These are phyloP conservation scores for Naganishia albida DNA, from an alignment of 1,284 basidiomycete genomes.

Conservation along the genomic window DNA sequence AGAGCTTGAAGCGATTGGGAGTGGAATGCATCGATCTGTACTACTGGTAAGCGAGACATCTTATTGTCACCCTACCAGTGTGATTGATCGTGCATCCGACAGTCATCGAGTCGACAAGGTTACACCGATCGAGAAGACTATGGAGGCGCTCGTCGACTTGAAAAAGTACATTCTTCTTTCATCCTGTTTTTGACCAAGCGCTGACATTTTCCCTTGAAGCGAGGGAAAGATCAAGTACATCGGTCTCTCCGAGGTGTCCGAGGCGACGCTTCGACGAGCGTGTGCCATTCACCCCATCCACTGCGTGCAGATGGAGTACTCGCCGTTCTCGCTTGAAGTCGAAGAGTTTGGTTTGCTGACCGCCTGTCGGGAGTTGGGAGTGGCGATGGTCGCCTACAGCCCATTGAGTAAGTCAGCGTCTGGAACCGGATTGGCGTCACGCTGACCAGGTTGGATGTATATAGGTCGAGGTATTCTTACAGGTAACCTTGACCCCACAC, in stretches of 20 bases:
- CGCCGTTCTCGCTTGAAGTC: conserved; percentile 60
- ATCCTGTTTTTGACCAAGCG: too few species aligned
- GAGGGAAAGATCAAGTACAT: conserved; percentile 63
- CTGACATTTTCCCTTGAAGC: not conserved
- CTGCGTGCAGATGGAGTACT: conserved; percentile 64
- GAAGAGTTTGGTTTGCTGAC: conserved; percentile 50
- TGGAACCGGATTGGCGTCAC: not conserved
- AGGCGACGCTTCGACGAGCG: conserved; percentile 61
- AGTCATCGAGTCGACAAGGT: conserved; percentile 47
- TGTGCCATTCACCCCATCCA: conserved; percentile 62
- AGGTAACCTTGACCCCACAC: conserved; percentile 46
- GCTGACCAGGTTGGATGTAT: not conserved
- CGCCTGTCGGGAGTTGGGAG: conserved; percentile 47
- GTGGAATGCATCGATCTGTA: conserved; percentile 59
- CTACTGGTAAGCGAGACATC: conserved; percentile 50
- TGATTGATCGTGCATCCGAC: not conserved
- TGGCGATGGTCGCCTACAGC: conserved; percentile 63
- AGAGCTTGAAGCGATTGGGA: conserved; percentile 56
- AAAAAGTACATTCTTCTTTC: conserved; percentile 39
- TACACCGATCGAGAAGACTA: conserved; percentile 56
- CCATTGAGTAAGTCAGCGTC: conserved; percentile 53
- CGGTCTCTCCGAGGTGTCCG: conserved; percentile 64
- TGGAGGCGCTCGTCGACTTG: conserved; percentile 53
- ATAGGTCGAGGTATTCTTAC: conserved; percentile 64
- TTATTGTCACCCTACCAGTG: not conserved